A percentile compares a stretch with the other conserved stretches of the same genome.
These are phyloP conservation scores for Sugiyamaella paludigena DNA, from an alignment of 1,139 yeast genomes.

Conservation along the genomic window DNA sequence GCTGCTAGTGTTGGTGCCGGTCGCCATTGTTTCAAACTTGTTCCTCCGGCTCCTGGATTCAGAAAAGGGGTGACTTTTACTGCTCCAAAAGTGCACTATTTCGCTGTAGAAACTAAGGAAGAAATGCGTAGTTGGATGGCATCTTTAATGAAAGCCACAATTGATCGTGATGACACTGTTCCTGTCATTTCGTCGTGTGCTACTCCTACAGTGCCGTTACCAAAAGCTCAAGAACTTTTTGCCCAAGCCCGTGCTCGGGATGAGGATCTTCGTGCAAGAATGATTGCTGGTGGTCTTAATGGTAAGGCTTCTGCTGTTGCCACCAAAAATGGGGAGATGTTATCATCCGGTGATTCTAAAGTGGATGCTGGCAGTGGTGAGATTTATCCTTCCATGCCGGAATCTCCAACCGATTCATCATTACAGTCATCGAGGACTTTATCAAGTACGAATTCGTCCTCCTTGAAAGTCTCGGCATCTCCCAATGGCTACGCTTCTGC, in stretches of 20 bases:
- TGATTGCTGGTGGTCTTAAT: slow-evolving; percentile 29
- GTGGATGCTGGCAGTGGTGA: background rate
- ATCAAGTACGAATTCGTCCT: slow-evolving; percentile 26
- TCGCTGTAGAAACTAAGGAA: slow-evolving; percentile 87
- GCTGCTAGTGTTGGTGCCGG: slow-evolving; percentile 96
- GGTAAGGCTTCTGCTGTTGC: background rate
- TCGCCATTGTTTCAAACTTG: slow-evolving; percentile 81
- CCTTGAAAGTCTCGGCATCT: slow-evolving; percentile 17
- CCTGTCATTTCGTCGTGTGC: slow-evolving; percentile 95
- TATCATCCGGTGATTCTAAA: background rate
- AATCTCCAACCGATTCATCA: slow-evolving; percentile 28
- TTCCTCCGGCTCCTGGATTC: slow-evolving; percentile 98
- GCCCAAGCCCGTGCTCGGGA: slow-evolving; percentile 56
- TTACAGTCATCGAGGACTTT: slow-evolving; percentile 29
- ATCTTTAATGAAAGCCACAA: slow-evolving; percentile 91
- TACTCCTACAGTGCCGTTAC: slow-evolving; percentile 87
- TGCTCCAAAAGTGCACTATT: slow-evolving; percentile 91
- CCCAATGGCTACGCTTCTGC: slow-evolving; percentile 9
- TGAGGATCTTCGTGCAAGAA: slow-evolving; percentile 31
- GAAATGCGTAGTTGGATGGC: slow-evolving; percentile 97
- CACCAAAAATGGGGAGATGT: background rate
- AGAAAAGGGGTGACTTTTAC: slow-evolving; percentile 94
- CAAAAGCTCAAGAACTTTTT: slow-evolving; percentile 80
- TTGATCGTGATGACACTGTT: slow-evolving; percentile 88
- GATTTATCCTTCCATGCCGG: slow-evolving; percentile 24